Conservation (phyloP, 2,329 filamentous ascomycete genomes). For the Keithomyces neogunnii region DNA sequence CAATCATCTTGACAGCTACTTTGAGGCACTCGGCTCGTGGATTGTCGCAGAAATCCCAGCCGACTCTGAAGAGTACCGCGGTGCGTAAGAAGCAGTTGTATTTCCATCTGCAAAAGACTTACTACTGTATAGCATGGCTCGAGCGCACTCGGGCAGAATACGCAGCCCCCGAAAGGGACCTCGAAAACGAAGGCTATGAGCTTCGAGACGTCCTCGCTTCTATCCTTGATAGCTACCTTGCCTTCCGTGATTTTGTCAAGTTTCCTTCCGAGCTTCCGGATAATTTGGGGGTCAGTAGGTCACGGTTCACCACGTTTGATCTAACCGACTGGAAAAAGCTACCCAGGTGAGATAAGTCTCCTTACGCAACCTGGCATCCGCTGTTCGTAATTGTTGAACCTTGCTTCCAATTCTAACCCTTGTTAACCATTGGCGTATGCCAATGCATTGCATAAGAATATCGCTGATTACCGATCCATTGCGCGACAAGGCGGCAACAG, state of each 20-base stretch:
- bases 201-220: not conserved
- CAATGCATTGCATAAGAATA: no score
- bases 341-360: no score
- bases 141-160: constrained; percentile 1
- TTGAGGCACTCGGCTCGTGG: constrained; percentile 2
- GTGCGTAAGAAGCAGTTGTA: not conserved
- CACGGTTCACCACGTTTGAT: no score
- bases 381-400: no score
- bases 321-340: no score
- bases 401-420: no score
- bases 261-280: constrained; percentile 6
- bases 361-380: no score
- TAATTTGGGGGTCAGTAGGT: no score
- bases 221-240: not conserved
- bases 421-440: no score
- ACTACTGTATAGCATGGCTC: constrained; percentile 7
- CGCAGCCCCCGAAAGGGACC: constrained; percentile 2
- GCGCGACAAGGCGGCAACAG: no score
- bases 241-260: not conserved
- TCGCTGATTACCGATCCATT: no score
- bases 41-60: constrained; percentile 6
- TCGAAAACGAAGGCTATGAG: constrained; percentile 6
- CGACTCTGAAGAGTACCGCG: constrained; percentile 4
- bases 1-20: constrained; percentile 4
- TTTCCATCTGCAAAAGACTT: not conserved